phyloP scores from a whole-genome alignment of 176 grass and related monocot genomes.

The Puccinellia tenuiflora region DNA sequence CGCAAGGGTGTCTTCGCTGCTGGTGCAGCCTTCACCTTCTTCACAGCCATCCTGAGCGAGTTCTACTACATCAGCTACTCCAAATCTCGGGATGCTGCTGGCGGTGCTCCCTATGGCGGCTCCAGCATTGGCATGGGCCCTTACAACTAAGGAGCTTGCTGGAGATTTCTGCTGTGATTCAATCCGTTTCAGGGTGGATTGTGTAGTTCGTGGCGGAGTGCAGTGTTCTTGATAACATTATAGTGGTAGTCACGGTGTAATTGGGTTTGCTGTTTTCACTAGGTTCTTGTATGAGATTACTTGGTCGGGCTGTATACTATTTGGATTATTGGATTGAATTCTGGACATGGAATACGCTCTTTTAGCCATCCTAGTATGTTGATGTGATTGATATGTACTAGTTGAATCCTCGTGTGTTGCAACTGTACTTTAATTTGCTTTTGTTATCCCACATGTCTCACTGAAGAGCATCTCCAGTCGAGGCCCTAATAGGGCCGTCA shows the following conservation, averaged over 20 bases:
- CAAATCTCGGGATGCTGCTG: slow-evolving; percentile 45
- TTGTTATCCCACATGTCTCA: too few relatives aligned
- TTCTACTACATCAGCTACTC: slow-evolving; percentile 73
- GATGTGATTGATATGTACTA: background rate
- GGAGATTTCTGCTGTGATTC: slow-evolving; percentile 1
- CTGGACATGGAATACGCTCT: background rate
- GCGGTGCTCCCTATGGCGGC: slow-evolving; percentile 33
- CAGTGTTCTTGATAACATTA: slow-evolving; percentile 32
- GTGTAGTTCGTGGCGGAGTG: background rate
- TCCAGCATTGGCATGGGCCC: slow-evolving; percentile 69
- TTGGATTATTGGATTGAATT: slow-evolving; percentile 30
- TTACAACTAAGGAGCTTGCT: slow-evolving; percentile 45
- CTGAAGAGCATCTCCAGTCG: too few relatives aligned
- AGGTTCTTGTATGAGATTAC: slow-evolving; percentile 27
- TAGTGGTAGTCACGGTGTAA: slow-evolving; percentile 45
- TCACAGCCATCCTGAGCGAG: slow-evolving; percentile 78
- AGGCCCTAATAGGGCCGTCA: too few relatives aligned
- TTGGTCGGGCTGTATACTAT: slow-evolving; percentile 28
- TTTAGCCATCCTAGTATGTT: background rate
- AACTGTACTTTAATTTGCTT: too few relatives aligned
- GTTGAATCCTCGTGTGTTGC: too few relatives aligned
- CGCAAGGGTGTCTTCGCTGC: slow-evolving; percentile 85
- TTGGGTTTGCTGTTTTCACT: slow-evolving; percentile 22
- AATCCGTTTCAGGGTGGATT: slow-evolving; percentile 19
- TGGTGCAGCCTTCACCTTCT: slow-evolving; percentile 81